These are phyloP conservation scores for Datura wrightii DNA, from an alignment of 257 asterid genomes.

Conservation along the genomic window DNA sequence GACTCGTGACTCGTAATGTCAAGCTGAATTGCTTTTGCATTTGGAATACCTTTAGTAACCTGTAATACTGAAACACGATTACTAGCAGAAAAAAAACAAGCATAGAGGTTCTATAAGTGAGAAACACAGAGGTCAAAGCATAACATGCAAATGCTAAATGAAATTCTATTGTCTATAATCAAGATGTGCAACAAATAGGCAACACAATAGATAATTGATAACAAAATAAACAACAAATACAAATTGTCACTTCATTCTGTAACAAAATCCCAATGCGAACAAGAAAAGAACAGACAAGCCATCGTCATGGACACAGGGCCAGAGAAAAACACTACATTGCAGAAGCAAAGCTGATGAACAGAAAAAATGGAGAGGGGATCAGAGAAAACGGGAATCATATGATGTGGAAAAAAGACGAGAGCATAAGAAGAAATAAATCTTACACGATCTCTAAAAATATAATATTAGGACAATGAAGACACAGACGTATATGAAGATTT, in stretches of 20 bases:
- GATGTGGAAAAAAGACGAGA: background rate
- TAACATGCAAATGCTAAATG: background rate
- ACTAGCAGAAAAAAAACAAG: background rate
- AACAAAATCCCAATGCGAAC: background rate
- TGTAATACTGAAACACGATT: conserved; percentile 41
- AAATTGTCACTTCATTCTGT: background rate
- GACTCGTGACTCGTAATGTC: conserved; percentile 61
- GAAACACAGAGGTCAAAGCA: background rate
- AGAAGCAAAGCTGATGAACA: background rate
- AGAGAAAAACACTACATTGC: background rate
- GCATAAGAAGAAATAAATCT: background rate
- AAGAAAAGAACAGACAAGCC: background rate
- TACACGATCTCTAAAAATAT: background rate
- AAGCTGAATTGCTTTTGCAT: conserved; percentile 83
- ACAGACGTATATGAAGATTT: background rate
- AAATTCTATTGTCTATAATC: background rate
- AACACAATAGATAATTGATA: conserved; percentile 13
- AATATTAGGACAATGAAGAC: background rate
- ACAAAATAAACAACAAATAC: background rate
- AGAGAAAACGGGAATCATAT: background rate
- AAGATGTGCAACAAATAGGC: background rate
- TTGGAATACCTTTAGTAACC: conserved; percentile 72
- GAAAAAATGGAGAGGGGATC: background rate
- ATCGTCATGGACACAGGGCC: background rate
- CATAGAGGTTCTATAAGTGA: conserved; percentile 7